Evolutionary conservation across 2,329 filamentous ascomycete species (phyloP).

Genomic region (Albifimbria verrucaria): DNA sequence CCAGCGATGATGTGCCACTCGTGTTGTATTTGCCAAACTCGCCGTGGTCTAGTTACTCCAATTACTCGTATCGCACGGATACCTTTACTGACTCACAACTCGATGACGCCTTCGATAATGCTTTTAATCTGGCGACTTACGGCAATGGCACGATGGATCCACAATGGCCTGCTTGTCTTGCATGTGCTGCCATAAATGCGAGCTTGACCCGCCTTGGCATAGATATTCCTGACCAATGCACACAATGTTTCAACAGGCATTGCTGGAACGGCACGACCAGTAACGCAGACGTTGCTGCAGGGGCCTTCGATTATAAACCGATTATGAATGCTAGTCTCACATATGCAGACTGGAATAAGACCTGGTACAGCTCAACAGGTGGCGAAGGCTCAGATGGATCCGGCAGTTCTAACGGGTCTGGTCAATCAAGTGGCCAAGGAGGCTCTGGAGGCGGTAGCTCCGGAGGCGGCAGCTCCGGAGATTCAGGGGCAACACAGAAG

Average conservation of each 20-base stretch:
- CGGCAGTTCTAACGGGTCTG: neutral
- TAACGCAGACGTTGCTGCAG: slow-evolving; percentile 6
- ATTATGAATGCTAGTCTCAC: slow-evolving; percentile 17
- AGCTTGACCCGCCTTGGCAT: slow-evolving; percentile 46
- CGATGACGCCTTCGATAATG: slow-evolving; percentile 50
- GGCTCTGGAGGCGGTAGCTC: neutral
- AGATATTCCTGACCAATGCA: slow-evolving; percentile 17
- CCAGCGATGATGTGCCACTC: slow-evolving; percentile 14
- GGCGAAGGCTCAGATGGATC: neutral
- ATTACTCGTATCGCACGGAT: slow-evolving; percentile 18
- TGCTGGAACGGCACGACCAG: slow-evolving; percentile 20
- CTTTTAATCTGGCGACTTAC: slow-evolving; percentile 73
- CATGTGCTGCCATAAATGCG: slow-evolving; percentile 72
- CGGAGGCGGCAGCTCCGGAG: neutral
- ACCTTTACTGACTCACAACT: slow-evolving; percentile 21
- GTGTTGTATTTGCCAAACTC: slow-evolving; percentile 26
- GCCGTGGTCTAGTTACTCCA: slow-evolving; percentile 23
- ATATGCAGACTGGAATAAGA: slow-evolving; percentile 19
- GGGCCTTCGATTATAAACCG: slow-evolving; percentile 12
- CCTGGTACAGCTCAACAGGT: neutral
- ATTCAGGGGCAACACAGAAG: neutral
- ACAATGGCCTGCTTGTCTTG: slow-evolving; percentile 74
- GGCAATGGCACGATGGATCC: slow-evolving; percentile 69
- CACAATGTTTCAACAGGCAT: slow-evolving; percentile 19
- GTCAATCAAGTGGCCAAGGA: neutral